Percentiles rank a stretch among this genome's conserved stretches.
These are phyloP conservation scores for Bullera alba DNA, from an alignment of 768 basidiomycete species.

Conservation along the genomic window DNA sequence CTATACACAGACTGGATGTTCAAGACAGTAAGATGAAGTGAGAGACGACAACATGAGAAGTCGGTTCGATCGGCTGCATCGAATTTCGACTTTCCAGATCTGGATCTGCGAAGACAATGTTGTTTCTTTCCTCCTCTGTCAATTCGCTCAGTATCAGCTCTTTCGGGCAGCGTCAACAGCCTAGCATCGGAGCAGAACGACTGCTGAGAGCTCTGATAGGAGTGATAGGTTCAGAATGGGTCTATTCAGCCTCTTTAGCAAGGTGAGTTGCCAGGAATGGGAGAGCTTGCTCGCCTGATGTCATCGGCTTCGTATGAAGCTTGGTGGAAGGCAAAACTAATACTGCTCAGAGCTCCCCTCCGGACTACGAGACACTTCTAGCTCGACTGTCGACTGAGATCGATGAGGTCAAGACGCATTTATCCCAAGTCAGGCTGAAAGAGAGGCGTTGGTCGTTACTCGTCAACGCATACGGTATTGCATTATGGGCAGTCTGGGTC, in stretches of 20 bases:
- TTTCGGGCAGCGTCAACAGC: no score
- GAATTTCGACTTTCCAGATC: not conserved
- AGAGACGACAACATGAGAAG: not conserved
- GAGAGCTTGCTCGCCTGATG: no score
- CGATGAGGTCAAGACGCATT: constrained; percentile 37
- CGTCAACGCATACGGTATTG: constrained; percentile 37
- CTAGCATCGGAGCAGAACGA: not conserved
- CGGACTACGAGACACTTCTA: constrained; percentile 44
- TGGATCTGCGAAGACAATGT: no score
- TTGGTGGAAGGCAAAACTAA: no score
- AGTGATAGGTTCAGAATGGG: not conserved
- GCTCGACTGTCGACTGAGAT: constrained; percentile 39
- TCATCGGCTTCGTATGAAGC: not conserved
- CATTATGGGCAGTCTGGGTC: constrained; percentile 40
- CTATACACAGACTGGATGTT: no score
- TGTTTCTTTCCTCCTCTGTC: no score
- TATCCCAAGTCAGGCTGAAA: constrained; percentile 41
- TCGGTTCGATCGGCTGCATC: not conserved
- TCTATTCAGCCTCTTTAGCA: constrained; percentile 18
- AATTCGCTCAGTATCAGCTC: no score
- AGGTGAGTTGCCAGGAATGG: constrained; percentile 11
- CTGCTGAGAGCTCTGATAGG: no score
- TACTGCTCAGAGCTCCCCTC: constrained; percentile 21
- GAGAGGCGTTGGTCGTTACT: constrained; percentile 36
- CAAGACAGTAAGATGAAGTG: no score